These are phyloP conservation scores for Kwoniella sp. DNA, from an alignment of 768 basidiomycete species.

Conservation along the genomic window DNA sequence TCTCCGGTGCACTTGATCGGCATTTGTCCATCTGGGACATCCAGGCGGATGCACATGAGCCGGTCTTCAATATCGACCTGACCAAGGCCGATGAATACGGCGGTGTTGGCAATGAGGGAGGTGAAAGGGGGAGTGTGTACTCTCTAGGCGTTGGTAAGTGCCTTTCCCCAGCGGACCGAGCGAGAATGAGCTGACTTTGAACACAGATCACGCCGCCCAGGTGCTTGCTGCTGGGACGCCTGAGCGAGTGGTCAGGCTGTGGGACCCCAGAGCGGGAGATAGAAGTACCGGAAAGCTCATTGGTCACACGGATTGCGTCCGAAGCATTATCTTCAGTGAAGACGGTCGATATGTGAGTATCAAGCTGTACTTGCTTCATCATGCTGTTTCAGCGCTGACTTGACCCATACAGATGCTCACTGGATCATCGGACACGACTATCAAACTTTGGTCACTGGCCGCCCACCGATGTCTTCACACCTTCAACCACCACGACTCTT, in stretches of 20 bases:
- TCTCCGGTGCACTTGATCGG: constrained; percentile 82
- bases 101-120: constrained; percentile 41
- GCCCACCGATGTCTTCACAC: constrained; percentile 88
- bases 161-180: not conserved
- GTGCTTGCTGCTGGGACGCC: constrained; percentile 87
- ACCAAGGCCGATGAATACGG: constrained; percentile 42
- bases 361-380: not conserved
- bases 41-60: constrained; percentile 47
- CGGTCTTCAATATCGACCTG: constrained; percentile 50
- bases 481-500: constrained; percentile 88
- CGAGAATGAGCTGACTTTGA: constrained; percentile 46
- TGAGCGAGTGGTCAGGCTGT: constrained; percentile 83
- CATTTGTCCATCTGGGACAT: constrained; percentile 95
- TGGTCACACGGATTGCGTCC: constrained; percentile 96
- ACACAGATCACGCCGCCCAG: constrained; percentile 75
- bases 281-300: constrained; percentile 77
- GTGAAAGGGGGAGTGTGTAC: constrained; percentile 54
- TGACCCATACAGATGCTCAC: constrained; percentile 49
- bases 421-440: constrained; percentile 56
- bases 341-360: constrained; percentile 82
- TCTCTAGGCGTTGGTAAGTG: constrained; percentile 53
- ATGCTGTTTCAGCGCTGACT: not conserved
- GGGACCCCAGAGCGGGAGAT: constrained; percentile 88
- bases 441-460: constrained; percentile 81
- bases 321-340: constrained; percentile 82